Evolutionary conservation across 2,329 filamentous ascomycete species (phyloP).

Genomic region (Arthroderma sp.): DNA sequence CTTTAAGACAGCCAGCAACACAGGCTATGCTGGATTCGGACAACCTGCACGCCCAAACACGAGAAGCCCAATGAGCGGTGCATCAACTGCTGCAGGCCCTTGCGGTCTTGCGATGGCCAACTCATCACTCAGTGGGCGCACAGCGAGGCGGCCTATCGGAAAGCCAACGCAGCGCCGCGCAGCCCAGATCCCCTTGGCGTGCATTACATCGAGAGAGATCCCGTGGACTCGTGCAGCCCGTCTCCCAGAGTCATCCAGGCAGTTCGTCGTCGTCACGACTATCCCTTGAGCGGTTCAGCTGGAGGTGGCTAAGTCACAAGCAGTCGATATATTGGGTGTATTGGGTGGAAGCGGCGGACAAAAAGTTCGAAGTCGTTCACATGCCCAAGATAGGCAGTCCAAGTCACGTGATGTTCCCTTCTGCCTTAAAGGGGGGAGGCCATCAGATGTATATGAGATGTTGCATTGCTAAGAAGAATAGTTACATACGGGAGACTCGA

Average conservation of each 20-base stretch:
- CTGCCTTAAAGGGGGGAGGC: neutral
- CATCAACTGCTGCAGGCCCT: constrained; percentile 1
- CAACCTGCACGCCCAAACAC: constrained; percentile 1
- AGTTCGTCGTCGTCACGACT: neutral
- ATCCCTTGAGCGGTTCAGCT: neutral
- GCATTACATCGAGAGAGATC: neutral
- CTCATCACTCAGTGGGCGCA: constrained; percentile 7
- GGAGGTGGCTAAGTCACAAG: neutral
- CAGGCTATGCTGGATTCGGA: constrained; percentile 3
- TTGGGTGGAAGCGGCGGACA: neutral
- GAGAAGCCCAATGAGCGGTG: neutral
- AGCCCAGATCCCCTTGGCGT: constrained; percentile 2
- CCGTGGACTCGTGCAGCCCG: constrained; percentile 1
- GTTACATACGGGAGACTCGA: neutral
- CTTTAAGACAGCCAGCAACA: constrained; percentile 3
- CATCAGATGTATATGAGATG: neutral
- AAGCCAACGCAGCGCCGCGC: constrained; percentile 1
- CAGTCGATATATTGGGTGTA: neutral
- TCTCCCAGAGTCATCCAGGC: neutral
- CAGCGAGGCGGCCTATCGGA: constrained; percentile 10
- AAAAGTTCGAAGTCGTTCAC: neutral
- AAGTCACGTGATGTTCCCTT: neutral
- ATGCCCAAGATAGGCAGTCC: neutral
- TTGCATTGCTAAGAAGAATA: neutral
- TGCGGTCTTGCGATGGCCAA: neutral